phyloP scores from a whole-genome alignment of 2,329 filamentous ascomycete species.

The Fusarium anthophilum region DNA sequence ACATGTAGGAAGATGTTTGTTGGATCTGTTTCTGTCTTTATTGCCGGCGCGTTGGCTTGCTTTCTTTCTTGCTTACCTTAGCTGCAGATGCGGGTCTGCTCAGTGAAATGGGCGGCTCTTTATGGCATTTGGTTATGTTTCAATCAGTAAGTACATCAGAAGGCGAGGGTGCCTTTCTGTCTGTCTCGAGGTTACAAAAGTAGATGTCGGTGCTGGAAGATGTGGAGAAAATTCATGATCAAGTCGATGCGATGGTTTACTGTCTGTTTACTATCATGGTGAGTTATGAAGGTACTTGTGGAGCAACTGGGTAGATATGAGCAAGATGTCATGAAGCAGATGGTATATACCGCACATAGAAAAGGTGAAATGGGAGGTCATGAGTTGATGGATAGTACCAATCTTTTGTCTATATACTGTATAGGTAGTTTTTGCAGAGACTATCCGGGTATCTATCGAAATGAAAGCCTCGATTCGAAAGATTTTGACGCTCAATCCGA shows the following conservation, averaged over 20 bases:
- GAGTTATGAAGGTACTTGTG: neutral
- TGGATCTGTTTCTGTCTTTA: constrained; percentile 16
- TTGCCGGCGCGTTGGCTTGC: constrained; percentile 30
- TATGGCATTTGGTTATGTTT: constrained; percentile 4
- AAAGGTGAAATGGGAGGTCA: neutral
- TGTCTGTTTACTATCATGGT: neutral
- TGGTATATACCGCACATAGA: constrained; percentile 14
- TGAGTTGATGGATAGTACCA: neutral
- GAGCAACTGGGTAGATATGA: neutral
- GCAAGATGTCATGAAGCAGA: constrained; percentile 26
- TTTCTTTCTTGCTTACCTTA: neutral
- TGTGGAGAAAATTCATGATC: neutral
- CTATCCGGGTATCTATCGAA: constrained; percentile 24
- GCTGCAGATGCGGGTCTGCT: constrained; percentile 18
- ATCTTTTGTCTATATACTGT: constrained; percentile 18
- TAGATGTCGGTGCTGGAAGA: neutral
- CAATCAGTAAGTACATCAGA: neutral
- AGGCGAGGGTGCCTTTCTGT: constrained; percentile 9
- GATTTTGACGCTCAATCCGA: constrained; percentile 2
- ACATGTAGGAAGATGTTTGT: constrained; percentile 33
- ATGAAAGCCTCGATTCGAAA: constrained; percentile 15
- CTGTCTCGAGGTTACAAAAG: neutral
- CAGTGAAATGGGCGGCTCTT: constrained; percentile 24
- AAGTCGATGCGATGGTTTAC: neutral
- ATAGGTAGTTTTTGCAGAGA: constrained; percentile 1